Evolutionary conservation across 1,284 basidiomycete genomes (phyloP), one percentile per base, ranked within the genome.

Genomic region (Macrocybe sp.): DNA sequence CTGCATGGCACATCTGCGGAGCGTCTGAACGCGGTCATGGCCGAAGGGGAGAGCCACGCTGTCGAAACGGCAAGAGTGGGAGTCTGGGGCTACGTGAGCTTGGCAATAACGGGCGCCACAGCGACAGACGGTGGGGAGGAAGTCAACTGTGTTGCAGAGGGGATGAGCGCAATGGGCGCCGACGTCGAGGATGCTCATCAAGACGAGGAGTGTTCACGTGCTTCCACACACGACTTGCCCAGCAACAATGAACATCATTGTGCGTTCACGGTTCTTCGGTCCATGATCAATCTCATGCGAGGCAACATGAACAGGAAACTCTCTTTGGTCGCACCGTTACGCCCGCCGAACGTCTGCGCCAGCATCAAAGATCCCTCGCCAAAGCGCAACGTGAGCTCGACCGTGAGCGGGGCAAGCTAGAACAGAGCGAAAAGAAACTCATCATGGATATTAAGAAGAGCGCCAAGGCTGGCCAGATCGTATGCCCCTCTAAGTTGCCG

Each of bases 321-420:
- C 82, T 97, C 38, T 99, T 99, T 65, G 96, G 96, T 7, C 85
- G 92, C 43, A 83, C 90, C 2, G 83, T 97, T 47, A 97, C 96
- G 30, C 97, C 96, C 11, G 95, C 96, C 29, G 96, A 99, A 70
- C 85, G 95, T 50, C 77, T 99, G 53, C 85, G 96, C 48, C 92
- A 97, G 67, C 94, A 99, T 67, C 96, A 99, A 65, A 86, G 96
- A 37, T 83, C 93, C 2, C 82, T 99, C 45, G 89, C 93, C 44
- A 97, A 98, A 65, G 96, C 97, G 8, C 94, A 97, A 68, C 85
- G 96, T 43, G 96, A 99, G 67, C 85, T 99, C 41, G 96, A 99
- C 66, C 82, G 97, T 48, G 96, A 99, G 70, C 85, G 93, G 49
- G 77, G 79, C 36, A 99, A 97, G 69, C 85, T 99, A 47, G 97